Base-by-base conservation (phyloP, 768 basidiomycete genomes). In the Tubosaeta sp. region DNA sequence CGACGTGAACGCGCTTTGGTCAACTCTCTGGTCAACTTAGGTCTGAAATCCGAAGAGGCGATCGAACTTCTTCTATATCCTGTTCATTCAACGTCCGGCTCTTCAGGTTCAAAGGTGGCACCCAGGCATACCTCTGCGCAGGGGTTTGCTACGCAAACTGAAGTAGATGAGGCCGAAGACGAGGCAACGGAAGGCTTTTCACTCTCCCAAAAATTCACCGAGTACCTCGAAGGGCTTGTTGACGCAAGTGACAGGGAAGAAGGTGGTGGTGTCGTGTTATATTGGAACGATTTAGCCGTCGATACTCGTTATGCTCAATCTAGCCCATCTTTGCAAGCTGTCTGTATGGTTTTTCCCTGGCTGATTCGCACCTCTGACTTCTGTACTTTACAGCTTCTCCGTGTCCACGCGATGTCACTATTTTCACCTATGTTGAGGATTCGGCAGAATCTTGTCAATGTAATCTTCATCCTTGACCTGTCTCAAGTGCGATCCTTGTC, bases 251-350 rank as follows among this genome's bases (percentile, higher is more conserved):
- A 99, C 68, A 74, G 90, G 16, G 61, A 65, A 4, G 97, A 99
- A 65, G 91, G 80, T 2, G 91, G 86, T 0, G 76, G 71, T 33
- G 76, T 88, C 4, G 77, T 95, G 35, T 64, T 85, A 1, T 98
- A 90, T 82, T 89, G 87, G 86, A 99, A 98, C 67, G 85, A 99
- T 59, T 69, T 98, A 17, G 86, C 91, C 71, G 88, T 82, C 56
- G 97, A 98, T 68, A 74, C 71, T 37, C 75, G 83, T 48, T 86
- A 86, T 54, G 69, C 74, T 6, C 63, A 65, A 19, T 85, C 79
- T 77, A 72, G 65, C 29, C 63, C 80, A 7, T 80, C 80, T 16
- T 62, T 86, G 32, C 73, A 73, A 52, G 60, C 64, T 32, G 85
- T 85, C 59, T 37, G 78, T 68, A 27, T 33, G n/a, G 1, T 38